phyloP scores from a whole-genome alignment of 306 rosid species.

The Potentilla sterilis region DNA sequence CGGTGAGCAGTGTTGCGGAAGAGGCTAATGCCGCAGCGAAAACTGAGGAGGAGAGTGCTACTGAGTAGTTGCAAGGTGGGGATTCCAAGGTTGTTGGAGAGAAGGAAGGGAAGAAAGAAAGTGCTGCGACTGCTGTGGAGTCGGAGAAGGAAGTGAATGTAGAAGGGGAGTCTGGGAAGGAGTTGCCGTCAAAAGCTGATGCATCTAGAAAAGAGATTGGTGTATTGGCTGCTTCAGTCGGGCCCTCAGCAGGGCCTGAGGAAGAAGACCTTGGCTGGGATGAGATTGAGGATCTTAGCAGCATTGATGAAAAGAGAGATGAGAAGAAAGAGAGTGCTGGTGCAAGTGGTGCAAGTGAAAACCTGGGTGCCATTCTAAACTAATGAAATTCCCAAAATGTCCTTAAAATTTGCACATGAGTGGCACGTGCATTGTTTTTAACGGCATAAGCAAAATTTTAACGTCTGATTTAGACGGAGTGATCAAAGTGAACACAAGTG shows the following conservation, averaged over 20 bases:
- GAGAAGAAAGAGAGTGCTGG: constrained; percentile 26
- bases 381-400: too few species aligned
- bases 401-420: too few species aligned
- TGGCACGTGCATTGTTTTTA: too few species aligned
- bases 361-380: too few species aligned
- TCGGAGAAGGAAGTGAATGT: constrained; percentile 23
- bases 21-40: constrained; percentile 19
- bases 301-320: constrained; percentile 49
- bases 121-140: constrained; percentile 17
- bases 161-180: constrained; percentile 32
- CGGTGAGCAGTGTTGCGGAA: too few species aligned
- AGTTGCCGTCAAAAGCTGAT: too few species aligned
- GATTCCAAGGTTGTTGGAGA: constrained; percentile 29
- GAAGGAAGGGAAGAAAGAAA: constrained; percentile 20
- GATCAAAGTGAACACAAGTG: too few species aligned
- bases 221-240: constrained; percentile 34
- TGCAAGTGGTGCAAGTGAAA: constrained; percentile 23
- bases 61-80: too few species aligned
- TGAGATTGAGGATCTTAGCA: constrained; percentile 84
- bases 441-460: too few species aligned
- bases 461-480: too few species aligned
- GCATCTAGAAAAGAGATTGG: constrained; percentile 41
- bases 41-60: constrained; percentile 29
- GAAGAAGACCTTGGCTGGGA: constrained; percentile 91
- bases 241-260: constrained; percentile 34